Percentiles rank a stretch among this genome's conserved stretches.
Conservation (phyloP, 1,139 yeast genomes). For the Geotrichum macrosporum region DNA sequence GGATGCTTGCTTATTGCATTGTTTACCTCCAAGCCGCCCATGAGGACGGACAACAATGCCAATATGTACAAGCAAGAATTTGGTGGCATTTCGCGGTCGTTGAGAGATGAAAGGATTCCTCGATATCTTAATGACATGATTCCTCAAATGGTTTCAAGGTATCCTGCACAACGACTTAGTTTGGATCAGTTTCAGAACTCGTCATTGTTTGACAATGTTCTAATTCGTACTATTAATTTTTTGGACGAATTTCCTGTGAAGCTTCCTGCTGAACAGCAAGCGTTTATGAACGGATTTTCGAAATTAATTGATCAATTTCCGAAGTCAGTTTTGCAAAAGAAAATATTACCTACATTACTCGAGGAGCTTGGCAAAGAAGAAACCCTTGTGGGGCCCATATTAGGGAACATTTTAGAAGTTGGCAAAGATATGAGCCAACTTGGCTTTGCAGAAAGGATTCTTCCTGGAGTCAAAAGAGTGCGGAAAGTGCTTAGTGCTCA, state of each 20-base stretch:
- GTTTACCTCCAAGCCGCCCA: constrained; percentile 44
- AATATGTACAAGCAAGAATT: constrained; percentile 38
- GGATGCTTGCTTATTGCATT: constrained; percentile 70
- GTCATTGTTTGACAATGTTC: constrained; percentile 70
- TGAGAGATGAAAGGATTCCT: constrained; percentile 41
- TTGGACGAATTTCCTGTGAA: constrained; percentile 83
- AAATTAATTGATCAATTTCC: constrained; percentile 67
- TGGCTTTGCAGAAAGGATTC: constrained; percentile 69
- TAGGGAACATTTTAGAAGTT: constrained; percentile 55
- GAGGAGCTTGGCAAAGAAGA: constrained; percentile 47
- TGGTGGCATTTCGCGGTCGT: constrained; percentile 40
- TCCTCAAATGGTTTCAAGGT: constrained; percentile 42
- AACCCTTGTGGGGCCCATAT: constrained; percentile 50
- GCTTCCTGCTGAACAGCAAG: constrained; percentile 58
- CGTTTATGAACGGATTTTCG: constrained; percentile 64
- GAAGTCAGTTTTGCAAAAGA: constrained; percentile 58
- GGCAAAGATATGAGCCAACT: constrained; percentile 67
- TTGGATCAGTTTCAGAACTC: constrained; percentile 50
- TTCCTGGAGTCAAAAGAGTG: constrained; percentile 46
- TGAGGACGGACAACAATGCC: constrained; percentile 37
- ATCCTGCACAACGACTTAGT: constrained; percentile 43
- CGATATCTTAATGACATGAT: constrained; percentile 37
- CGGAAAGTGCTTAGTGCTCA: constrained; percentile 50
- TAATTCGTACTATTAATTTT: constrained; percentile 76
- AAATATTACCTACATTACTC: constrained; percentile 65